Evolutionary conservation across 139 green algal species (phyloP).

Genomic region (Closterium sp.): DNA sequence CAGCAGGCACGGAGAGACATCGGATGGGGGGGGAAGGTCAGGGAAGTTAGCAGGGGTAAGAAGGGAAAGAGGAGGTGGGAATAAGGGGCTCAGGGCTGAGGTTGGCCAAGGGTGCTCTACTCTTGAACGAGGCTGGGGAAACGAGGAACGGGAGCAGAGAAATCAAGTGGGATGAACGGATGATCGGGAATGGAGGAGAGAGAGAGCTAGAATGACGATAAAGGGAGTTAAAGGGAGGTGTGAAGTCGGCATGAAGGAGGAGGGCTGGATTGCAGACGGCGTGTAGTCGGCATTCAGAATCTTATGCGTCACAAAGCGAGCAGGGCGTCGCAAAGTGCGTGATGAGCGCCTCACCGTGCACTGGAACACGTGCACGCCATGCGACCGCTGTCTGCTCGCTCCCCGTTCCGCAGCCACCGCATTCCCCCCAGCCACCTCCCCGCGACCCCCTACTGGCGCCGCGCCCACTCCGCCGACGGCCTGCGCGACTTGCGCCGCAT

Average conservation of each 20-base stretch:
- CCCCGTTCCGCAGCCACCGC: not conserved
- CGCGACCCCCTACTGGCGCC: not conserved
- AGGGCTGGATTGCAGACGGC: no score
- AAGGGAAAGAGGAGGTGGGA: not conserved
- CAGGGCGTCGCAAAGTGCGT: no score
- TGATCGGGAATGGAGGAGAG: not conserved
- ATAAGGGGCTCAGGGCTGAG: no score
- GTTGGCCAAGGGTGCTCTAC: no score
- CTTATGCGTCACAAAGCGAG: no score
- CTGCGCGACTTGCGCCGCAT: not conserved
- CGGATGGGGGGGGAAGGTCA: not conserved
- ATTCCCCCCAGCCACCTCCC: not conserved
- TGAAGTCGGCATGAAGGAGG: no score
- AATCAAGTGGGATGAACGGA: no score
- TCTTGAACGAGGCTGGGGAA: no score
- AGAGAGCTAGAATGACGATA: not conserved
- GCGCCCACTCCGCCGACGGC: not conserved
- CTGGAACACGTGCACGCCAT: not conserved
- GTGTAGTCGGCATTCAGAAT: no score
- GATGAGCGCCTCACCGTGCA: not conserved
- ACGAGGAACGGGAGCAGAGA: no score
- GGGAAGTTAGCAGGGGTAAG: slow-evolving; percentile 6
- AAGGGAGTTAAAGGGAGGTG: no score
- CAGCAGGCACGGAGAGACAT: no score
- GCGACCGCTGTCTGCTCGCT: not conserved